Percentiles rank a stretch among this genome's conserved stretches.
Conservation (phyloP, 345 rosid species). For the Combretum micranthum region DNA sequence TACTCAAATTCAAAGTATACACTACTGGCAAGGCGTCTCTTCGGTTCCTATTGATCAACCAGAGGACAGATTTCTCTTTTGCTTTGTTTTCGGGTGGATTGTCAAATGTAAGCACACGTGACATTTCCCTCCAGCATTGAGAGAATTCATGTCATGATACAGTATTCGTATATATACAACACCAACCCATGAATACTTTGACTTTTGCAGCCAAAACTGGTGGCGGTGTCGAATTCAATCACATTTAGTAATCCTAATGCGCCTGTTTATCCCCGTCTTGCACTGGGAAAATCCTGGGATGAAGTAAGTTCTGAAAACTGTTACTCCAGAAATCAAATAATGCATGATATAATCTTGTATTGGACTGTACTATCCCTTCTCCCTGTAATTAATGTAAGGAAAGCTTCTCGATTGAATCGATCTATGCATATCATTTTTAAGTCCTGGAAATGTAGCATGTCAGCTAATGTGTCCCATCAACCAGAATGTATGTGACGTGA, state of each 20-base stretch:
- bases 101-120: conserved; percentile 33
- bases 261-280: conserved; percentile 80
- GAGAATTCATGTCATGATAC: background rate
- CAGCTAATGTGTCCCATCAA: too few relatives aligned
- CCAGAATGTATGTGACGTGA: too few relatives aligned
- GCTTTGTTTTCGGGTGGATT: conserved; percentile 65
- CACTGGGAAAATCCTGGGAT: conserved; percentile 33
- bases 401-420: too few relatives aligned
- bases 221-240: conserved; percentile 56
- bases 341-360: background rate
- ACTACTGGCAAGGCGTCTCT: conserved; percentile 48
- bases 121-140: background rate
- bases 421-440: too few relatives aligned
- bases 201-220: conserved; percentile 64
- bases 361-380: too few relatives aligned
- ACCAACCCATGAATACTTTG: too few relatives aligned
- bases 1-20: conserved; percentile 33
- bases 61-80: conserved; percentile 82
- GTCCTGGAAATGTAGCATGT: too few relatives aligned
- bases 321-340: background rate
- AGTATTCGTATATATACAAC: too few relatives aligned
- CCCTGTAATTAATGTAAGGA: too few relatives aligned
- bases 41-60: conserved; percentile 73
- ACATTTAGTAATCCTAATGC: conserved; percentile 73
- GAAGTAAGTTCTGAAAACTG: conserved; percentile 43